These are phyloP conservation scores for Teratosphaeria viscida DNA, from an alignment of 2,329 filamentous ascomycete species.

Conservation along the genomic window DNA sequence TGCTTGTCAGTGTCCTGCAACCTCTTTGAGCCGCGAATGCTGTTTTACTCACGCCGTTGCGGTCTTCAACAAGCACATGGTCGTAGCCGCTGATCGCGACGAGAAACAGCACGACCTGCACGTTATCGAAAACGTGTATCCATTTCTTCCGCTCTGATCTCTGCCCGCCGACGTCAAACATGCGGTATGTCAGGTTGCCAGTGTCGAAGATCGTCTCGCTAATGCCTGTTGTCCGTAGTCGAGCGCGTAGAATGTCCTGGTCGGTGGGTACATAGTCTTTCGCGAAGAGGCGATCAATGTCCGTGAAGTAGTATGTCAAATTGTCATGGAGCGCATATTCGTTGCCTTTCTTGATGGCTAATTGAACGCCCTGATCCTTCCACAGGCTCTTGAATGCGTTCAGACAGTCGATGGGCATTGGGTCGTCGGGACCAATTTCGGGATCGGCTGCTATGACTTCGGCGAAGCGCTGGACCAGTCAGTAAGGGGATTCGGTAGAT, in stretches of 20 bases:
- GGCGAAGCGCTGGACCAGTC: conserved; percentile 58
- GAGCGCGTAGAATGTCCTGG: conserved; percentile 85
- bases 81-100: conserved; percentile 95
- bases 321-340: conserved; percentile 97
- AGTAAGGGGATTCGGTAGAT: conserved; percentile 11
- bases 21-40: not conserved
- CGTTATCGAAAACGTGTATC: conserved; percentile 94
- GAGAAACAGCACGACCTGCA: conserved; percentile 83
- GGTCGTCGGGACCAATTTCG: conserved; percentile 73
- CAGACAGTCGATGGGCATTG: conserved; percentile 67
- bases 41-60: conserved; percentile 66
- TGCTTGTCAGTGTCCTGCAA: conserved; percentile 2
- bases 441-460: conserved; percentile 66
- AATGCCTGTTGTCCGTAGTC: conserved; percentile 86
- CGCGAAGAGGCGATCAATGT: conserved; percentile 51
- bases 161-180: conserved; percentile 93
- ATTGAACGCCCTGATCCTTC: conserved; percentile 71
- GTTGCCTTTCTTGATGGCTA: conserved; percentile 85
- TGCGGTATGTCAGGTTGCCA: conserved; percentile 84
- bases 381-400: conserved; percentile 76
- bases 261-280: conserved; percentile 79
- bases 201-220: conserved; percentile 91
- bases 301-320: conserved; percentile 76
- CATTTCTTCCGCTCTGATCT: conserved; percentile 92
- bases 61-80: conserved; percentile 90